Conservation (phyloP, 352 stramenopile species). For the Phytopythium chamaehyphon region DNA sequence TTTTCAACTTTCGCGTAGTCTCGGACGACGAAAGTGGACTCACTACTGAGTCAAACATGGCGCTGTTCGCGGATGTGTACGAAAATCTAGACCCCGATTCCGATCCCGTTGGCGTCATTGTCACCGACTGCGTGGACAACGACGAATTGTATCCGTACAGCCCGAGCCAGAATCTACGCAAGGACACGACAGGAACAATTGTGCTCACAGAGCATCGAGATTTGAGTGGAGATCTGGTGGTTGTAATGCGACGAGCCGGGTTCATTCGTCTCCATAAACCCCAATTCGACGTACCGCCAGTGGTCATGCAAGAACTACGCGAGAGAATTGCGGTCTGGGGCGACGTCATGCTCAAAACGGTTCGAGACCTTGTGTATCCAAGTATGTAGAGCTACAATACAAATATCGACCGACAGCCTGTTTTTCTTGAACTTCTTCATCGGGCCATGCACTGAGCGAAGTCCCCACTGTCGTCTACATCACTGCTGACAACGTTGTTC, state of each 20-base stretch:
- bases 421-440: no score
- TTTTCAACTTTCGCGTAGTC: conserved; percentile 23
- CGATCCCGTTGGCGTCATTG: conserved; percentile 20
- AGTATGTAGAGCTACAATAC: background rate
- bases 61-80: conserved; percentile 20
- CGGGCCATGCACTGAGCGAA: no score
- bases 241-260: conserved; percentile 18
- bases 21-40: conserved; percentile 12
- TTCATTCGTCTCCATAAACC: conserved; percentile 26
- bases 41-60: conserved; percentile 19
- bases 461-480: no score
- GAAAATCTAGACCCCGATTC: conserved; percentile 7
- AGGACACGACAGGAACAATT: conserved; percentile 25
- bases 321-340: conserved; percentile 24
- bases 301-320: conserved; percentile 20
- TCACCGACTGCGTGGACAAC: conserved; percentile 21
- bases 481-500: no score
- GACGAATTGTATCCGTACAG: conserved; percentile 15
- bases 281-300: conserved; percentile 13
- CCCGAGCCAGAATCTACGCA: conserved; percentile 13
- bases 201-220: conserved; percentile 16
- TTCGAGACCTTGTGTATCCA: conserved; percentile 24
- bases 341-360: conserved; percentile 31
- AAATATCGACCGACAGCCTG: no score
- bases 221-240: conserved; percentile 16